Evolutionary conservation across 148 eudicot species (phyloP), one percentile per base, ranked within the genome.

Genomic region (Amaranthus palmeri): DNA sequence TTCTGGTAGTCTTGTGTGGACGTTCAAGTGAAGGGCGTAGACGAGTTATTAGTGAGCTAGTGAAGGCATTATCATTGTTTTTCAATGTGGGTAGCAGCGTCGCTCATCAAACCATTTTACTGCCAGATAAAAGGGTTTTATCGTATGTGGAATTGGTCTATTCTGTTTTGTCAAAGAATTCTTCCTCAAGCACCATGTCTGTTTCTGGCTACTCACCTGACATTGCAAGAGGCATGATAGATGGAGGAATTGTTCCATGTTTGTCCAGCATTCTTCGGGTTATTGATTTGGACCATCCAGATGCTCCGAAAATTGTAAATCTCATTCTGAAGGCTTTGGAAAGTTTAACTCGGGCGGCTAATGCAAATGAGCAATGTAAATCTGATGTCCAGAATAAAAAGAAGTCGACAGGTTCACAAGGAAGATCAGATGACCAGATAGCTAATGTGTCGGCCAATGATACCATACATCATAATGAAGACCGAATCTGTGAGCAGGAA

Each of bases 131-230:
- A 72, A 92, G 83, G 87, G 93, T 95, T 65, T 83, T 85, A 70
- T 88, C 90, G 57, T 87, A 85, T 80, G 91, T 84, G 78, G 99
- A 95, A 79, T 76, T 95, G 78, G 93, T 87, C 14, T 86, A 88
- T 80, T 86, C 97, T 76, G 89, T 90, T 81, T 76, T 95, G 79
- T 91, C 96, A 3, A 95, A 95, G 78, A 89, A 88, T 78, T 84
- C 97, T 50, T 84, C 99, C 61, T 83, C 97, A 42, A 79, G 89
- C 76, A 85, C 79, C 79, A 74, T 88, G 68, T 93, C 93, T 51
- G 88, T 88, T 78, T 85, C 99, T 77, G 97, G 97, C 47, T 95
- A 90, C 74, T 92, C 99, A 3, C 99, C 97, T 10, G 99, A 95
- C 52, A 81, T 95, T 72, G 97, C 97, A 36, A 89, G 87, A 79